Evolutionary conservation across 1,284 basidiomycete species (phyloP), one percentile per base, ranked within the genome.

Genomic region (Lentinula novae-zelandiae): DNA sequence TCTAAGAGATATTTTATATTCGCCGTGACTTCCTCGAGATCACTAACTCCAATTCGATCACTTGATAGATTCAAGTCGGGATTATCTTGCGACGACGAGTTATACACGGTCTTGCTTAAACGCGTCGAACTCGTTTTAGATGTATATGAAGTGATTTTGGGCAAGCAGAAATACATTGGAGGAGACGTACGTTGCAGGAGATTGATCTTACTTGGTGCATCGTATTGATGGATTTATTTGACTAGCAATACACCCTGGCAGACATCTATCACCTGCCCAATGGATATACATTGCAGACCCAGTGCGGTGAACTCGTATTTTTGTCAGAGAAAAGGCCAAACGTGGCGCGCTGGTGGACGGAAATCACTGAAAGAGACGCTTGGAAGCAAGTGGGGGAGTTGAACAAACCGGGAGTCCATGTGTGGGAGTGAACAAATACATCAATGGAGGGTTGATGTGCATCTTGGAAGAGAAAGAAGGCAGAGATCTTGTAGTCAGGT

Each of bases 111-210:
- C 31, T 6, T 50, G 15, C 49, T 50, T 1, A 50, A 50, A 33
- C 49, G 49, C 31, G 49, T 50, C 22, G 49, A 50, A 50, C 22
- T 50, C 49, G 49, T 50, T 50, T 71, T 86, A 33, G 72, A 78
- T 36, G 82, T 70, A 0, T 85, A 85, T 66, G 82, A 86, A 62
- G 63, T 60, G 4, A 79, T 86, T 55, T 71, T 86, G 27, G 67
- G 72, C 54, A 84, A 81, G 69, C 76, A 80, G 58, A 79, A 76
- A 63, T 85, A 80, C 64, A 64, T 84, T n/a, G 80, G 76, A 33
- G 83, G 82, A 2, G 69, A 84, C 62, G 78, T 80, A 39, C 59
- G 75, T 70, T 8, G 44, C 10, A 54, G n/a, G 12, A 31, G 3
- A 51, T 12, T 22, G 9, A 33, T 22, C 13, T 12, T 33, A 9